Evolutionary conservation across 169 alveolate species (phyloP).

Genomic region (Theileria equi): DNA sequence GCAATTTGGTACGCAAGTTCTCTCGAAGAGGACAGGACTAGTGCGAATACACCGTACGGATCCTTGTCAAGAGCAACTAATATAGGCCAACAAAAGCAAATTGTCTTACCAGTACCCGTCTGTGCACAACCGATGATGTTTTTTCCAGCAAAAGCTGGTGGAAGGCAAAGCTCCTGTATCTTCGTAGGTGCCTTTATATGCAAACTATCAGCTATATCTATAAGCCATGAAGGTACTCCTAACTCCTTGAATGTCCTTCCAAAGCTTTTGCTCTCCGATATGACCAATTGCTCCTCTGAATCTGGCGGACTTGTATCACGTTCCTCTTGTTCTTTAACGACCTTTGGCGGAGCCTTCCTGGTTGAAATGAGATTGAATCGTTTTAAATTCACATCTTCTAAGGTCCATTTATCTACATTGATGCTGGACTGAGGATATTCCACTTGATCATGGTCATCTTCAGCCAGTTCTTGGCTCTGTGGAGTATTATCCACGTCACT

Average conservation of each 20-base stretch:
- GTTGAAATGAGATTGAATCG: constrained; percentile 20
- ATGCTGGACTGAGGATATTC: no score
- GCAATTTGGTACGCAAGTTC: constrained; percentile 94
- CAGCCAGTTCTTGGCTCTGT: no score
- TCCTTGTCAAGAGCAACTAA: constrained; percentile 89
- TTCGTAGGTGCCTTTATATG: constrained; percentile 83
- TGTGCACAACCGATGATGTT: constrained; percentile 91
- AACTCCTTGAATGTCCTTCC: constrained; percentile 59
- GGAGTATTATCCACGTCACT: no score
- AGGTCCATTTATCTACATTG: constrained; percentile 16
- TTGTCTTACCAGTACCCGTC: constrained; percentile 99
- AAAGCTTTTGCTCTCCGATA: not conserved
- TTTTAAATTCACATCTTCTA: constrained; percentile 9
- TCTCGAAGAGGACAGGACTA: constrained; percentile 95
- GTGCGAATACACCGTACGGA: constrained; percentile 92
- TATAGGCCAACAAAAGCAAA: constrained; percentile 94
- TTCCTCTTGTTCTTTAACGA: not conserved
- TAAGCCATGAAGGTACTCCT: constrained; percentile 75
- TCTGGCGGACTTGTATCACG: no score
- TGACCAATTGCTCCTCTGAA: no score
- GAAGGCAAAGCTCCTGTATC: constrained; percentile 87
- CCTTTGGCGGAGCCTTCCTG: not conserved
- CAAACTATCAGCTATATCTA: constrained; percentile 63
- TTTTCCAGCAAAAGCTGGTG: constrained; percentile 84
- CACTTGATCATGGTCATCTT: no score